These are phyloP conservation scores for Endothia cerciana DNA, from an alignment of 2,329 filamentous ascomycete species.

Conservation along the genomic window DNA sequence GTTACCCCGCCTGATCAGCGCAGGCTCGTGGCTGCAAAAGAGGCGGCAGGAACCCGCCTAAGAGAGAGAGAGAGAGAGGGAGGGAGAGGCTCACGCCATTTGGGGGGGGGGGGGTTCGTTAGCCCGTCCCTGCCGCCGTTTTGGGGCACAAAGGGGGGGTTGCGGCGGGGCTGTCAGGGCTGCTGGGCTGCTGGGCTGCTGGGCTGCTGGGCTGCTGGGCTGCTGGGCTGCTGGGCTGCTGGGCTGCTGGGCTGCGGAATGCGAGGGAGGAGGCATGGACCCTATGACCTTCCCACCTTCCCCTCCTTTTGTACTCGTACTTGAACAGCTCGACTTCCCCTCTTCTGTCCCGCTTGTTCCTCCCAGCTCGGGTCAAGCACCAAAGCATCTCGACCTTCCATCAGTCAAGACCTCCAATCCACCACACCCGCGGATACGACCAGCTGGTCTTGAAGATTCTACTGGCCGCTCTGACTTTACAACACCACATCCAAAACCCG, in stretches of 20 bases:
- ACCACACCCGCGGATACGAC: not conserved
- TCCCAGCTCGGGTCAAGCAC: slow-evolving; percentile 13
- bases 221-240: not conserved
- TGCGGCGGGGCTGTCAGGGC: too few species aligned
- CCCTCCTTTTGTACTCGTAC: slow-evolving; percentile 26
- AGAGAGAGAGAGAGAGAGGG: slow-evolving; percentile 10
- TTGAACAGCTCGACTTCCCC: slow-evolving; percentile 20
- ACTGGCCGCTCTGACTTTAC: not conserved
- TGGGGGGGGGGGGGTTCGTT: not conserved
- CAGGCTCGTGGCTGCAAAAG: not conserved
- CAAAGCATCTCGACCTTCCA: not conserved
- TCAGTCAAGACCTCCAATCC: not conserved
- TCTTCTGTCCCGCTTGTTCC: slow-evolving; percentile 21
- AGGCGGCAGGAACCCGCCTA: slow-evolving; percentile 8
- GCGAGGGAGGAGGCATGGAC: not conserved
- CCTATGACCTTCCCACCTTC: slow-evolving; percentile 24
- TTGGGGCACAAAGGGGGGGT: too few species aligned
- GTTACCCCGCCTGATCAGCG: slow-evolving; percentile 13
- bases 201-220: not conserved
- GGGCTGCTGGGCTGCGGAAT: slow-evolving; percentile 10
- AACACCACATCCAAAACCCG: not conserved
- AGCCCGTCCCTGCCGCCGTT: slow-evolving; percentile 5
- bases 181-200: not conserved
- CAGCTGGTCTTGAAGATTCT: not conserved
- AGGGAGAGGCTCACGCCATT: slow-evolving; percentile 27